Evolutionary conservation across 2,329 filamentous ascomycete species (phyloP), one percentile per base, ranked within the genome.

Genomic region (Fulvia fulva): DNA sequence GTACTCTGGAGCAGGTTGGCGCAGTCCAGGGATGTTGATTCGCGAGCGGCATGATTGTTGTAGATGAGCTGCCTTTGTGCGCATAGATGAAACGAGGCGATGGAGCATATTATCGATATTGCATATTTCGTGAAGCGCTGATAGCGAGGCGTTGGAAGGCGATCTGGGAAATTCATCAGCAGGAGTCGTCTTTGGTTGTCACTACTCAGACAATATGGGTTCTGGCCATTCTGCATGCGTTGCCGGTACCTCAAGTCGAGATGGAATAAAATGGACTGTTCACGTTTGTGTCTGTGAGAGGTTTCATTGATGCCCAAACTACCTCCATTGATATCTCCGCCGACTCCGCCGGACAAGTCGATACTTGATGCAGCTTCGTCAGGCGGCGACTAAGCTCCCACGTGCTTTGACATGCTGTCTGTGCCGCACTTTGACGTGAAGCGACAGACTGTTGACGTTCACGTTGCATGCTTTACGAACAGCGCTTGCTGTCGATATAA

Each of bases 61-160:
- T 30, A 21, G 16, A 22, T 32, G 49, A 28, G 3, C 19, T 37
- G 49, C 49, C 49, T 51, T 51, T 53, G 49, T 34, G 49, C 49
- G n/a, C 21, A 47, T 25, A 25, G 45, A 47, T 12, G 14, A 41
- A 5, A 41, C 16, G 16, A 41, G 37, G 14, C 30, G 45, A 51
- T 19, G 49, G 16, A 51, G 22, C 11, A n/a, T 41, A n/a, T 19
- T 41, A 41, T 41, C 8, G 37, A 41, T 41, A 16, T 41, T 41
- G 37, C 37, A 2, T n/a, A 41, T 4, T 41, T 44, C 19, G 19
- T 55, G 43, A 55, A 59, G 57, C 57, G 55, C 55, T 58, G 22
- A 32, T 28, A 59, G 57, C 57, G 57, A 59, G 57, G 57, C 57
- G 57, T 59, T 59, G 37, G 51, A 32, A 43, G 51, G 22, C n/a